A percentile compares a stretch with the other conserved stretches of the same genome.
Evolutionary conservation across 192 early-diverging fungal species (phyloP).

Genomic region (Backusella tuberculispora): DNA sequence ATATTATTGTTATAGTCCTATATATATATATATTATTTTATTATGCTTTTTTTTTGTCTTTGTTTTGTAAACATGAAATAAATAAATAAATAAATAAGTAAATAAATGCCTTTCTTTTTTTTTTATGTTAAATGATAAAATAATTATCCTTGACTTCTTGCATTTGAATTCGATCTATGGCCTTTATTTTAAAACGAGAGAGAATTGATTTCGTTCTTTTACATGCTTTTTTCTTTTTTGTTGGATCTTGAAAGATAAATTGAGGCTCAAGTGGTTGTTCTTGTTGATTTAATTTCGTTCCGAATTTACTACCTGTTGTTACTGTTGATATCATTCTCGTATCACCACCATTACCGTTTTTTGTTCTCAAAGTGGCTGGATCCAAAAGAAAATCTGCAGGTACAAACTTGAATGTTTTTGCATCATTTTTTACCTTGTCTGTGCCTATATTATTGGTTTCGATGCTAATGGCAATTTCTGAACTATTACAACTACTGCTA

Average conservation of each 20-base stretch:
- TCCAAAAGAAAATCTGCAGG: conserved; percentile 20
- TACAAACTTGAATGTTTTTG: conserved; percentile 20
- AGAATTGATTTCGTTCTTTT: neutral
- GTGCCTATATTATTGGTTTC: neutral
- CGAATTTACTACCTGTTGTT: conserved; percentile 5
- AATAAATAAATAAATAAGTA: neutral
- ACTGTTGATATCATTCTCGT: neutral
- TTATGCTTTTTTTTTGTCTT: neutral
- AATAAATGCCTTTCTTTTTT: neutral
- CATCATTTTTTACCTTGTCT: neutral
- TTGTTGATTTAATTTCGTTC: conserved; percentile 21
- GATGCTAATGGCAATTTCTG: neutral
- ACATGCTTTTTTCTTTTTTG: neutral
- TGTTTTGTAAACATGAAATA: neutral
- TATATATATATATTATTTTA: neutral
- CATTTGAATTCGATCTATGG: conserved; percentile 1
- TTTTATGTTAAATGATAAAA: neutral
- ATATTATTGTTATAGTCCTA: neutral
- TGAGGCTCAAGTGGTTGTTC: neutral
- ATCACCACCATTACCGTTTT: neutral
- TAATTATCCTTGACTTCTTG: conserved; percentile 2
- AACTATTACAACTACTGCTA: neutral
- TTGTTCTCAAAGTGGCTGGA: conserved; percentile 22
- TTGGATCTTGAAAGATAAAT: conserved; percentile 18
- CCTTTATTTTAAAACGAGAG: conserved; percentile 6